These are phyloP conservation scores for Claviceps humidiphila DNA, from an alignment of 2,329 filamentous ascomycete species.

Conservation along the genomic window DNA sequence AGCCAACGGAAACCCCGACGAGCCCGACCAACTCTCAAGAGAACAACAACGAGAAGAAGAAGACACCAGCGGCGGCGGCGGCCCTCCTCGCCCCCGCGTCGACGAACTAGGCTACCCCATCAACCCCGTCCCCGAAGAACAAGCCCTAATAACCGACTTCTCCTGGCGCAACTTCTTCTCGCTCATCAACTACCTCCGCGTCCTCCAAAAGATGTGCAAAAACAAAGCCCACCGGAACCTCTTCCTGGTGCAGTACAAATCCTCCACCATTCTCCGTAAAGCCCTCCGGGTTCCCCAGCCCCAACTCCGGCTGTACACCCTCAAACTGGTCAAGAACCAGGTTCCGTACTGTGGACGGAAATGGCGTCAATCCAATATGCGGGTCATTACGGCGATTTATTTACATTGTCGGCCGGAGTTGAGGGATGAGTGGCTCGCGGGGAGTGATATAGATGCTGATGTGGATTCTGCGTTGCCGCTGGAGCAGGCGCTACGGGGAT, in stretches of 20 bases:
- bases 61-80: slow-evolving; percentile 16
- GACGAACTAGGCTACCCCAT: slow-evolving; percentile 81
- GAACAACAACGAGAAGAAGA: slow-evolving; percentile 7
- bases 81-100: slow-evolving; percentile 43
- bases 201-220: slow-evolving; percentile 96
- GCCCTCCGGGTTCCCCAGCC: slow-evolving; percentile 82
- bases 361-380: slow-evolving; percentile 97
- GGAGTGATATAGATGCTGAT: slow-evolving; percentile 82
- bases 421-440: slow-evolving; percentile 87
- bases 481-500: slow-evolving; percentile 74
- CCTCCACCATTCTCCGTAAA: slow-evolving; percentile 80
- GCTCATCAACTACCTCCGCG: slow-evolving; percentile 84
- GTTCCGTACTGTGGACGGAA: slow-evolving; percentile 96
- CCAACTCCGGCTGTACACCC: slow-evolving; percentile 77
- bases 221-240: slow-evolving; percentile 90
- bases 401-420: slow-evolving; percentile 86
- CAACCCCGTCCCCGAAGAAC: slow-evolving; percentile 53
- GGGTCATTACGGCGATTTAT: slow-evolving; percentile 94
- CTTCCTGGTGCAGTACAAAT: slow-evolving; percentile 90
- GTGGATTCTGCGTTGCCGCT: slow-evolving; percentile 86
- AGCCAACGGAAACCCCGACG: no score
- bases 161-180: slow-evolving; percentile 93
- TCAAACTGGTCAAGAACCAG: slow-evolving; percentile 97
- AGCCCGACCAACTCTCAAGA: slow-evolving; percentile 13
- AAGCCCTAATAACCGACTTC: slow-evolving; percentile 61